Evolutionary conservation across 805 yeast genomes (phyloP).

Genomic region (Naumovozyma baii): DNA sequence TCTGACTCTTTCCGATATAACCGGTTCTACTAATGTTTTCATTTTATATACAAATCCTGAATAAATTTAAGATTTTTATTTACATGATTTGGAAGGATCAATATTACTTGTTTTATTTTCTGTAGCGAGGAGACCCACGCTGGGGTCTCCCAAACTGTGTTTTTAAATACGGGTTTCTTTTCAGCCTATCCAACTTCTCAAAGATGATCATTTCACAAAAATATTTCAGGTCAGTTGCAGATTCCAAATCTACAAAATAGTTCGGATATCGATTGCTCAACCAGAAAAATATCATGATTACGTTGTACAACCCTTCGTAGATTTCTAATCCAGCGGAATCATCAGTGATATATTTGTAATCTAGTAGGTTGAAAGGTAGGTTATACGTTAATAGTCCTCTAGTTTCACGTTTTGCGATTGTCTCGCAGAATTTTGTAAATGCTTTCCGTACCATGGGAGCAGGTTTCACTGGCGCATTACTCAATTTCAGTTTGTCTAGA

Average conservation of each 20-base stretch:
- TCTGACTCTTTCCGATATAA: too few relatives aligned
- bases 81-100: too few relatives aligned
- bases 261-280: conserved; percentile 78
- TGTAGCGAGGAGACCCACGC: neutral
- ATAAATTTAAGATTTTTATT: too few relatives aligned
- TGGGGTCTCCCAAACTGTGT: neutral
- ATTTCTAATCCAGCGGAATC: conserved; percentile 22
- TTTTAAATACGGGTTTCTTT: conserved; percentile 24
- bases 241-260: conserved; percentile 62
- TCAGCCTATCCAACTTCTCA: conserved; percentile 29
- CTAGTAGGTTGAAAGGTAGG: conserved; percentile 24
- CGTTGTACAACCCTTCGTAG: conserved; percentile 57
- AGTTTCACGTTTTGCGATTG: conserved; percentile 47
- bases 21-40: too few relatives aligned
- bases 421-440: conserved; percentile 38
- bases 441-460: conserved; percentile 34
- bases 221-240: conserved; percentile 60
- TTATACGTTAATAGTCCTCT: conserved; percentile 46
- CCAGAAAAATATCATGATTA: conserved; percentile 71
- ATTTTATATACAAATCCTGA: too few relatives aligned
- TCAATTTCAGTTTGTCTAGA: conserved; percentile 46
- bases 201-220: conserved; percentile 50
- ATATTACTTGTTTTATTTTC: too few relatives aligned
- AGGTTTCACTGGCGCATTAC: conserved; percentile 53
- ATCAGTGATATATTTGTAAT: conserved; percentile 17